Evolutionary conservation across 371 early-diverging fungal genomes (phyloP), one percentile per base, ranked within the genome.

Genomic region (Nematocida ausubeli): DNA sequence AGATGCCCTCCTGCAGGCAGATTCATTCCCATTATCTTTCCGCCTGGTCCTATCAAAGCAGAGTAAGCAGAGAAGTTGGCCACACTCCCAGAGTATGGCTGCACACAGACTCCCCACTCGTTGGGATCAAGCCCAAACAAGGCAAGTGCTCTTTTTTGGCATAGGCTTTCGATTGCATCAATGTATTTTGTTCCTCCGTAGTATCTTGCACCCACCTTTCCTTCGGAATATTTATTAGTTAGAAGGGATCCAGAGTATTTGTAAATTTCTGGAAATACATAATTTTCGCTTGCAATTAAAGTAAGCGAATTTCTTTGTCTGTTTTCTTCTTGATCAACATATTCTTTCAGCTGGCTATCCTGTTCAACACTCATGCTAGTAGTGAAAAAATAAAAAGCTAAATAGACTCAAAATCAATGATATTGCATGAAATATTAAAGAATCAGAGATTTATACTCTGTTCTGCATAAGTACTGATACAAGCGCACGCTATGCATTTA

Each of bases 171-270:
- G 32, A 95, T 92, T 88, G 87, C 87, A 87, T 98, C 98, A 81
- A 98, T 96, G 84, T 89, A 92, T 86, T 95, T 93, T 85, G 95
- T 98, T 73, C 98, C 98, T 80, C 97, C 98, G 85, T 98, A 98
- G 89, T 98, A 98, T 84, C 92, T 88, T 72, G 39, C 68, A 7
- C 87, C 84, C 2, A 82, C 90, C 40, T 92, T 93, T 42, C 98
- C 98, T 88, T 98, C 98, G 12, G 95, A 94, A 88, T 98, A 98
- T 87, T 96, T 98, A 91, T 96, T 96, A 85, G 94, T 95, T 90
- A 96, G 92, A 39, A 93, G 89, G 16, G 96, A 95, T 55, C 95
- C 95, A 63, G 93, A 89, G 32, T 94, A 94, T 60, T 93, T 91
- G 92, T 95, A 92, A 47, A 96, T 97, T 5, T 94, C 90, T 70